Evolutionary conservation across 2,329 filamentous ascomycete species (phyloP).

Genomic region (Alternaria sp.): DNA sequence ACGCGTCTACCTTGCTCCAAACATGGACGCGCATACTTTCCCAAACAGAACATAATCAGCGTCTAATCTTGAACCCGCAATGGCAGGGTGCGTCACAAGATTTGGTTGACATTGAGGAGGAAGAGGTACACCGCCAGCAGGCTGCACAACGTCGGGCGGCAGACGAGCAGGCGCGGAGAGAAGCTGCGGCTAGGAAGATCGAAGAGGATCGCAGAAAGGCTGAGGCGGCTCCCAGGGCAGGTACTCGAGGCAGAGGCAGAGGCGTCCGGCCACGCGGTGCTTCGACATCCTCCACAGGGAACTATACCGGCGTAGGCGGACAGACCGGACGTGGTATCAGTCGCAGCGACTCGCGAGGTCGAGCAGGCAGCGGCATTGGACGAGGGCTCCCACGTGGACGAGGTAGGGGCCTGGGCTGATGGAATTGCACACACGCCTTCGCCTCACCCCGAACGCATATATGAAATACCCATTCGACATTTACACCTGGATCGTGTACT

Average conservation of each 20-base stretch:
- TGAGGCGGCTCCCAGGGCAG: constrained; percentile 61
- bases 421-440: not conserved
- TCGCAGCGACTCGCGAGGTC: constrained; percentile 54
- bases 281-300: constrained; percentile 41
- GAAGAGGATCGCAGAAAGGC: constrained; percentile 62
- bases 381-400: constrained; percentile 45
- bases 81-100: constrained; percentile 93
- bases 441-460: not conserved
- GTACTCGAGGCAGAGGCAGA: constrained; percentile 45
- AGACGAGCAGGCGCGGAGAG: constrained; percentile 79
- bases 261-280: constrained; percentile 43
- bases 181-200: constrained; percentile 65
- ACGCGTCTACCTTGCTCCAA: constrained; percentile 86
- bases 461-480: not conserved
- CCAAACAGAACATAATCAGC: constrained; percentile 96
- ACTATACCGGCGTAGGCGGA: constrained; percentile 53
- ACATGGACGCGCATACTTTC: constrained; percentile 96
- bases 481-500: not conserved
- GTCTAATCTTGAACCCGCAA: constrained; percentile 82
- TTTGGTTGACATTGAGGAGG: constrained; percentile 82
- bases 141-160: constrained; percentile 77
- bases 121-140: constrained; percentile 74
- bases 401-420: constrained; percentile 37
- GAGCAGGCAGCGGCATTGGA: constrained; percentile 53
- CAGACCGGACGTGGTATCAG: constrained; percentile 57